phyloP scores from a whole-genome alignment of 805 yeast species.

The Teunomyces aglyptinius region DNA sequence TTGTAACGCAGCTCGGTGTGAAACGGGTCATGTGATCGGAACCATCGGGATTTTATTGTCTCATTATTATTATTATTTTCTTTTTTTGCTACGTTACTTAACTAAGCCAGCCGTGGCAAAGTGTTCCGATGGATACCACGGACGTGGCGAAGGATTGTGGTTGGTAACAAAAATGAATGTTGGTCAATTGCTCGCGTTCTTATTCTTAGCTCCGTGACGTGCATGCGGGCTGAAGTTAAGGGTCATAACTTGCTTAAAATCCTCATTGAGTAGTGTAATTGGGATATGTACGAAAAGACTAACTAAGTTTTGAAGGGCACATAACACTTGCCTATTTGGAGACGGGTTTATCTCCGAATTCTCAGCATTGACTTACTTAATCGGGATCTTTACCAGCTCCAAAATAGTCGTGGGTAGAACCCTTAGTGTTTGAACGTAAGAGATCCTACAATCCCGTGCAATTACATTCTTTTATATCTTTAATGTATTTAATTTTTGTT shows the following conservation, averaged over 20 bases:
- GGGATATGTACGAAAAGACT: not conserved
- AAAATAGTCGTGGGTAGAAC: too few species aligned
- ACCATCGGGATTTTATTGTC: slow-evolving; percentile 7
- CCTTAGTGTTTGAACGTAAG: too few species aligned
- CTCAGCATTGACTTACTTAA: not conserved
- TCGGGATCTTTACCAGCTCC: not conserved
- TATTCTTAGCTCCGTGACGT: not conserved
- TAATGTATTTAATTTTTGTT: not conserved
- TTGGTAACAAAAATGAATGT: too few species aligned
- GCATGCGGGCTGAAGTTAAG: not conserved
- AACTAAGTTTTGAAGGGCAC: not conserved
- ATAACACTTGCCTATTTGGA: not conserved
- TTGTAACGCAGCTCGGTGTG: not conserved
- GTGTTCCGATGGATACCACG: too few species aligned
- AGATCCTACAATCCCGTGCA: too few species aligned
- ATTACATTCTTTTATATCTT: not conserved
- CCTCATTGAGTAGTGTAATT: not conserved
- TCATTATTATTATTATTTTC: not conserved
- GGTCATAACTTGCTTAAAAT: not conserved
- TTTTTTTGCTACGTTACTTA: not conserved
- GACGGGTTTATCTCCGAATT: not conserved
- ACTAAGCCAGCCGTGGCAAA: not conserved
- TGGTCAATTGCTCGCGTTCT: not conserved
- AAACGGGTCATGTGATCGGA: slow-evolving; percentile 13
- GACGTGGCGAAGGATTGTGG: too few species aligned